Conservation (phyloP, 179 eudicot species). For the Beta corolliflora region DNA sequence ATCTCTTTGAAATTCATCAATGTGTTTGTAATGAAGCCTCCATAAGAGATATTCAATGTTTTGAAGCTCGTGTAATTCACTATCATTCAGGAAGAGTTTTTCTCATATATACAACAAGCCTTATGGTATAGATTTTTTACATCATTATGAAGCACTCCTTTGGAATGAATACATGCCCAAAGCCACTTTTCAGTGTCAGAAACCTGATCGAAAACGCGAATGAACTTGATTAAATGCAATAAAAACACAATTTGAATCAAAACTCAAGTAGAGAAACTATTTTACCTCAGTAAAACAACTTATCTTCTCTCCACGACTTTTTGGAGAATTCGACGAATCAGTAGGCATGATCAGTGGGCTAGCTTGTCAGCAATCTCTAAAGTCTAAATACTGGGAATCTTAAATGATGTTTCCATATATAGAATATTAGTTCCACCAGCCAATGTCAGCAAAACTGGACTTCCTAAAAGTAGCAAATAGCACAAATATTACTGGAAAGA, state of each 20-base stretch:
- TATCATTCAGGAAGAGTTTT: slow-evolving; percentile 50
- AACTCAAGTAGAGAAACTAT: not conserved
- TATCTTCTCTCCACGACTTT: slow-evolving; percentile 39
- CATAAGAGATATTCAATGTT: slow-evolving; percentile 69
- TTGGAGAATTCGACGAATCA: slow-evolving; percentile 29
- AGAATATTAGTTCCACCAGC: slow-evolving; percentile 2
- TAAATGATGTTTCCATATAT: not conserved
- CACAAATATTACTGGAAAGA: slow-evolving; percentile 12
- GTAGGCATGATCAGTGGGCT: slow-evolving; percentile 40
- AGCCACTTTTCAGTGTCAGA: slow-evolving; percentile 58
- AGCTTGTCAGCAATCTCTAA: slow-evolving; percentile 12
- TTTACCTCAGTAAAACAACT: slow-evolving; percentile 55
- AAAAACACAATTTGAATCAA: not conserved
- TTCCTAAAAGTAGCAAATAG: slow-evolving; percentile 26
- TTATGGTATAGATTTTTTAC: slow-evolving; percentile 57
- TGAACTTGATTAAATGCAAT: not conserved
- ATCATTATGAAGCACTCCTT: slow-evolving; percentile 57
- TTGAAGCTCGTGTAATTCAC: slow-evolving; percentile 56
- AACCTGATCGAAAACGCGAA: slow-evolving; percentile 39
- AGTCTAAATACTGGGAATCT: not conserved
- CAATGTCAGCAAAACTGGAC: slow-evolving; percentile 7
- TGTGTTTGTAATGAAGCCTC: slow-evolving; percentile 93
- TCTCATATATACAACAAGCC: slow-evolving; percentile 61
- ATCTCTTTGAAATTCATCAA: slow-evolving; percentile 78
- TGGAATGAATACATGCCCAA: slow-evolving; percentile 56